Base-by-base conservation (phyloP, 805 yeast genomes). In the Clavispora fructus region DNA sequence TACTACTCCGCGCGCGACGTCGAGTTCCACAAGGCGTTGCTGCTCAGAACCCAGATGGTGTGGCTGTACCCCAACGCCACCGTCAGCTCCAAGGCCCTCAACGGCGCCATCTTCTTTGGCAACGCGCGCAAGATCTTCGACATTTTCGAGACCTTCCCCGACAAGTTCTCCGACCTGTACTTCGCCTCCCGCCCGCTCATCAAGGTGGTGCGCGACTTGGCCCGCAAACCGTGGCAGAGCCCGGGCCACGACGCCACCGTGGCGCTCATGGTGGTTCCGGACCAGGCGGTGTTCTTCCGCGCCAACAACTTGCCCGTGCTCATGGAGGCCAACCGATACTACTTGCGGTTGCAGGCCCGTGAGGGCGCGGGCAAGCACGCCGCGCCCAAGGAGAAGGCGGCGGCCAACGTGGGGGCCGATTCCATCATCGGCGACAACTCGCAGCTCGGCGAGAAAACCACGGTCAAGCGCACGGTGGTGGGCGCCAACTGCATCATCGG, bases 151-250 rank as follows among this genome's bases (percentile, higher is more conserved):
- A 61, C 60, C 62, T 67, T 50, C 50, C 62, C 51, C 46, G 64
- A 48, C 17, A 64, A 66, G 51, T 65, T 49, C 58, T 64, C 49
- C 43, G 78, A 65, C 55, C 51, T 56, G 2, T 71, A 72, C 51
- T 68, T 71, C 53, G 45, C 63, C 42, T 67, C 68, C 47, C 74
- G 80, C 52, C 74, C 89, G 5, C 67, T 82, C 32, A 76, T 77
- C 19, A 86, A 86, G 59, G 74, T 91, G 23, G 77, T 90, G 37
- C 79, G 98, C 59, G 96, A 90, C 59, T 67, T 92, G 47, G 95
- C 95, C 3, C 79, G 98, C 64, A 79, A 95, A 52, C 84, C 96
- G 1, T 94, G 99, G 99, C 79, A 78, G 56, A 96, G 90, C 61
- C 73, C 85, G 0, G 56, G 59, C 6, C 60, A 65, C 9, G 73